These are phyloP conservation scores for Claviceps lovelessii DNA, from an alignment of 2,329 filamentous ascomycete species.

Conservation along the genomic window DNA sequence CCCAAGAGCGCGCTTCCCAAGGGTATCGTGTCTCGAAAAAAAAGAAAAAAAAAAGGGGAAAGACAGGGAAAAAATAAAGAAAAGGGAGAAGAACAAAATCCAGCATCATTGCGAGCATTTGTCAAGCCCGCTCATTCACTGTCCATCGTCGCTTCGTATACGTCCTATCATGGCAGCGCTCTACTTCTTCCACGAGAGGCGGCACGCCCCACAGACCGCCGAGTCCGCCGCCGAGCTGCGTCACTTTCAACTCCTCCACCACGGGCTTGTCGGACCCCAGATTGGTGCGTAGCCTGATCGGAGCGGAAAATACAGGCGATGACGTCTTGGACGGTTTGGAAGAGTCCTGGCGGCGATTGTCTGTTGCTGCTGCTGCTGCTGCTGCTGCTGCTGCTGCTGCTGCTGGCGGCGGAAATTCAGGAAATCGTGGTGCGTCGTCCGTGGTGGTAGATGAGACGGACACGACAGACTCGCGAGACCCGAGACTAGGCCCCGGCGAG, in stretches of 20 bases:
- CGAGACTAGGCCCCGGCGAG: neutral
- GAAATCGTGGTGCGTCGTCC: constrained; percentile 6
- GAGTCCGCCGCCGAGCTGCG: constrained; percentile 22
- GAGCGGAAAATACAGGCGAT: constrained; percentile 18
- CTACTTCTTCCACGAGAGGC: constrained; percentile 29
- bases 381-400: constrained; percentile 1
- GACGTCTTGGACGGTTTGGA: constrained; percentile 6
- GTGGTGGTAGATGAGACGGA: neutral
- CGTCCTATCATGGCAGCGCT: constrained; percentile 30
- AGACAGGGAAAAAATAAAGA: neutral
- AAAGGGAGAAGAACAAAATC: neutral
- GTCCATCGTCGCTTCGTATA: constrained; percentile 41
- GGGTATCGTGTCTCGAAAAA: neutral
- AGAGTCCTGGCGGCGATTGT: neutral
- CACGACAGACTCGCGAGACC: neutral
- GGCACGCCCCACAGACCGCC: constrained; percentile 33
- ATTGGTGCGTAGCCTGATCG: constrained; percentile 22
- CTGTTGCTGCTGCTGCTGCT: no score
- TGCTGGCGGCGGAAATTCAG: constrained; percentile 4
- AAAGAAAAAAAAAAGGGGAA: neutral
- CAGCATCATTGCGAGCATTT: no score
- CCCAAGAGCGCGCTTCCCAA: no score
- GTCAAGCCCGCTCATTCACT: constrained; percentile 34
- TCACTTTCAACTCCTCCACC: constrained; percentile 18
- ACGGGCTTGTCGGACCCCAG: constrained; percentile 16